A percentile compares a stretch with the other conserved stretches of the same genome.
Evolutionary conservation across 2,329 filamentous ascomycete species (phyloP).

Genomic region (Xylariaceae sp.): DNA sequence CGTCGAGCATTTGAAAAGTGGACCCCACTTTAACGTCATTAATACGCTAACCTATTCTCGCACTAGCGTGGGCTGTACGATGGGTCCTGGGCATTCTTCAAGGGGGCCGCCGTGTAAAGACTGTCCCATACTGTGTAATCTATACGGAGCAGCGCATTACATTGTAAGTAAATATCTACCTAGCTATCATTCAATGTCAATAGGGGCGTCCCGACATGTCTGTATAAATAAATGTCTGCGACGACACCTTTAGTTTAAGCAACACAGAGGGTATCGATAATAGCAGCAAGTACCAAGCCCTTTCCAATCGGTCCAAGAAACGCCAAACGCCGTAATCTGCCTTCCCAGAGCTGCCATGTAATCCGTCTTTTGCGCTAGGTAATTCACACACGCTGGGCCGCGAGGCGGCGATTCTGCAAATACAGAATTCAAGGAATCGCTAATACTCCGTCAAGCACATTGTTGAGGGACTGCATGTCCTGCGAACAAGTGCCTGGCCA

Average conservation of each 20-base stretch:
- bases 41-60: background rate
- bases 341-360: slow-evolving; percentile 17
- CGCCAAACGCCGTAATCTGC: slow-evolving; percentile 17
- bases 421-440: slow-evolving; percentile 34
- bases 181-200: background rate
- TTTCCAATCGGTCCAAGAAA: slow-evolving; percentile 1
- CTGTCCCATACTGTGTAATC: too few relatives aligned
- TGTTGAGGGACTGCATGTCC: slow-evolving; percentile 50
- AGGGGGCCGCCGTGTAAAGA: too few relatives aligned
- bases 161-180: too few relatives aligned
- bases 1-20: slow-evolving; percentile 15
- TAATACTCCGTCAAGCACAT: slow-evolving; percentile 52
- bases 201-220: background rate
- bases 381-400: slow-evolving; percentile 18
- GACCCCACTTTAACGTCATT: background rate
- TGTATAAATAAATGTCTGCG: background rate
- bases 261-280: slow-evolving; percentile 20
- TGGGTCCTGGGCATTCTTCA: too few relatives aligned
- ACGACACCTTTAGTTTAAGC: slow-evolving; percentile 2
- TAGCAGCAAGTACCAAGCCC: slow-evolving; percentile 7
- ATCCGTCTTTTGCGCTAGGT: slow-evolving; percentile 14
- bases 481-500: slow-evolving; percentile 57
- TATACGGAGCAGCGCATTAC: too few relatives aligned
- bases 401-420: slow-evolving; percentile 2
- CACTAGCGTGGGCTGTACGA: background rate